Evolutionary conservation across 2,329 filamentous ascomycete species (phyloP).

Genomic region (Aspergillus puulaauensis): DNA sequence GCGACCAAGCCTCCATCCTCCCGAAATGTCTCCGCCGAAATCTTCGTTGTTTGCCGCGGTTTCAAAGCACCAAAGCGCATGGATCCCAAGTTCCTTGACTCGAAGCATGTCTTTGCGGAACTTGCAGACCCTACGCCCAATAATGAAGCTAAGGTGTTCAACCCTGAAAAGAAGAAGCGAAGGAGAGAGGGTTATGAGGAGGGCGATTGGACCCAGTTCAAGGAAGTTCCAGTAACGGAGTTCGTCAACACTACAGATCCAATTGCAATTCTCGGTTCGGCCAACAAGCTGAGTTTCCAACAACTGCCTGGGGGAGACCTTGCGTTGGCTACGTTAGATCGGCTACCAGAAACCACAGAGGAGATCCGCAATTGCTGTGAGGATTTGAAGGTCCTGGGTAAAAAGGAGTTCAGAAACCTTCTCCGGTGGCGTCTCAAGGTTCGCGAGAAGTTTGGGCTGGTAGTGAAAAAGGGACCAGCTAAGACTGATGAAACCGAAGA

Average conservation of each 20-base stretch:
- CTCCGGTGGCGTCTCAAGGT: conserved; percentile 88
- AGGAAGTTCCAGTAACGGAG: conserved; percentile 82
- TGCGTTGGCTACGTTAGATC: conserved; percentile 79
- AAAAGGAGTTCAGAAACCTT: conserved; percentile 90
- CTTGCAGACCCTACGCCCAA: conserved; percentile 82
- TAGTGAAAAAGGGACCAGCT: conserved; percentile 65
- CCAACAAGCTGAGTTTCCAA: conserved; percentile 81
- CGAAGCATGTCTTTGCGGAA: conserved; percentile 87
- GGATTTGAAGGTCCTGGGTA: conserved; percentile 85
- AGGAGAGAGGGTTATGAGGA: conserved; percentile 98
- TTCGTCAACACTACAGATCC: conserved; percentile 94
- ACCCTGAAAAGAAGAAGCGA: conserved; percentile 94
- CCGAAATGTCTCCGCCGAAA: conserved; percentile 94
- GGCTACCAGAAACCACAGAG: conserved; percentile 79
- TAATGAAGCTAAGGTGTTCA: conserved; percentile 97
- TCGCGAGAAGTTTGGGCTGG: conserved; percentile 85
- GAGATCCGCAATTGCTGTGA: conserved; percentile 77
- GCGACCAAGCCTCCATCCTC: conserved; percentile 96
- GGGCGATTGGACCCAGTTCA: conserved; percentile 88
- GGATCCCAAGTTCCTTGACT: conserved; percentile 89
- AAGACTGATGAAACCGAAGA: conserved; percentile 62
- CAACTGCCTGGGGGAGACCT: conserved; percentile 81
- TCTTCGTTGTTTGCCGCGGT: conserved; percentile 94
- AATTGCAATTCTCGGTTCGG: conserved; percentile 82
- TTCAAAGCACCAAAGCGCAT: conserved; percentile 94